phyloP scores from a whole-genome alignment of 1,284 basidiomycete species.

The Fomitopsis betulina region DNA sequence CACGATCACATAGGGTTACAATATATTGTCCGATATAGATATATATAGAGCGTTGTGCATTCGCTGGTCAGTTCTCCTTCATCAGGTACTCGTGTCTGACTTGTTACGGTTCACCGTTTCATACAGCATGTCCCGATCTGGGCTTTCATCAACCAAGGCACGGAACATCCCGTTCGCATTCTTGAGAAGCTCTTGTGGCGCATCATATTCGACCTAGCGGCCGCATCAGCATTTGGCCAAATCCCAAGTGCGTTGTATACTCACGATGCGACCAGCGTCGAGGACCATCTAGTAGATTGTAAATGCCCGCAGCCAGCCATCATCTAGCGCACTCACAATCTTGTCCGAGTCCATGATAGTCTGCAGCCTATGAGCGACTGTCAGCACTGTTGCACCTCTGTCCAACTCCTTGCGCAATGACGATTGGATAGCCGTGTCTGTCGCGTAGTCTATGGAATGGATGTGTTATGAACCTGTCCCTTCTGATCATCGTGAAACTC shows the following conservation, averaged over 20 bases:
- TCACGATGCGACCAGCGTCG: constrained; percentile 22
- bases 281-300: constrained; percentile 21
- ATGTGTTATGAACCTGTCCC: no score
- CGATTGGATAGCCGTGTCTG: constrained; percentile 23
- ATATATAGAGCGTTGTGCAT: no score
- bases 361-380: constrained; percentile 61
- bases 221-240: background rate
- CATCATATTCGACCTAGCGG: constrained; percentile 26
- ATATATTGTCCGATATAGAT: no score
- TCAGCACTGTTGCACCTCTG: constrained; percentile 49
- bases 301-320: background rate
- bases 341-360: constrained; percentile 49
- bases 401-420: constrained; percentile 43
- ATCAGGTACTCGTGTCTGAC: background rate
- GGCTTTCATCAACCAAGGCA: constrained; percentile 28
- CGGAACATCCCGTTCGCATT: constrained; percentile 26
- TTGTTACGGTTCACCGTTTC: constrained; percentile 8
- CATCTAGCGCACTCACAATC: constrained; percentile 18
- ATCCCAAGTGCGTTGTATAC: background rate
- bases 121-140: constrained; percentile 23
- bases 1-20: no score
- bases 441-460: constrained; percentile 1
- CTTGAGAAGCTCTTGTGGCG: constrained; percentile 23
- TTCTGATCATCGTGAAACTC: background rate
- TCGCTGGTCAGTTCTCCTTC: no score